These are phyloP conservation scores for Jackrogersella minutella DNA, from an alignment of 495 filamentous ascomycete genomes.

Conservation along the genomic window DNA sequence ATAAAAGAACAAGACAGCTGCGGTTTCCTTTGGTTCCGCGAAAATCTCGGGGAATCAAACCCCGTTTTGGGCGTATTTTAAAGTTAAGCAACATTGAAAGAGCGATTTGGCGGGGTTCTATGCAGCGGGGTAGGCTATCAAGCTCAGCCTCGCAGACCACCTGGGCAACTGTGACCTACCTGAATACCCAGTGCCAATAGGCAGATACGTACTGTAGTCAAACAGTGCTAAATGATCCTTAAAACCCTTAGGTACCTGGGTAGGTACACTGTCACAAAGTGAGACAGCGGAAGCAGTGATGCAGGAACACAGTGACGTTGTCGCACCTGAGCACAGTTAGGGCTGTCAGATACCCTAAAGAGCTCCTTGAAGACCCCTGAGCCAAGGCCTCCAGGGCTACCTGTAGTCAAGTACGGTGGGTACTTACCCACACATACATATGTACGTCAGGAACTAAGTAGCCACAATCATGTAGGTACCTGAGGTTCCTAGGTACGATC, in stretches of 20 bases:
- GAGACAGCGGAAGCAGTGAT: slow-evolving; percentile 4
- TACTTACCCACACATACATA: slow-evolving; percentile 12
- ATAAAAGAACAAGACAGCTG: slow-evolving; percentile 17
- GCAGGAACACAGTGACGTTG: slow-evolving; percentile 25
- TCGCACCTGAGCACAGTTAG: slow-evolving; percentile 11
- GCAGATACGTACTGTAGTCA: not conserved
- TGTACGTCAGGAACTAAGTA: not conserved
- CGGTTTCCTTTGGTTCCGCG: slow-evolving; percentile 24
- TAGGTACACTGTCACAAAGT: slow-evolving; percentile 9
- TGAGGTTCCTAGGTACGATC: not conserved
- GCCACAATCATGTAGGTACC: not conserved
- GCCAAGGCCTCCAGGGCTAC: not conserved
- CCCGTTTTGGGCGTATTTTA: slow-evolving; percentile 5
- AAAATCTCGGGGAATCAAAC: slow-evolving; percentile 39
- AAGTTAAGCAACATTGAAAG: not conserved
- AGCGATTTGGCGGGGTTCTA: slow-evolving; percentile 21
- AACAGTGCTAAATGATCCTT: no score
- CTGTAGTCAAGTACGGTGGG: not conserved
- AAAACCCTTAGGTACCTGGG: no score
- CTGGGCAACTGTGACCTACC: no score
- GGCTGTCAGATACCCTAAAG: slow-evolving; percentile 22
- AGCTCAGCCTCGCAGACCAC: slow-evolving; percentile 28
- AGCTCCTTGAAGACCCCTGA: not conserved
- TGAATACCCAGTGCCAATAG: slow-evolving; percentile 9
- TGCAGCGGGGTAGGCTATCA: slow-evolving; percentile 15